A percentile compares a stretch with the other conserved stretches of the same genome.
These are phyloP conservation scores for Elasticomyces elasticus DNA, from an alignment of 495 filamentous ascomycete genomes.

Conservation along the genomic window DNA sequence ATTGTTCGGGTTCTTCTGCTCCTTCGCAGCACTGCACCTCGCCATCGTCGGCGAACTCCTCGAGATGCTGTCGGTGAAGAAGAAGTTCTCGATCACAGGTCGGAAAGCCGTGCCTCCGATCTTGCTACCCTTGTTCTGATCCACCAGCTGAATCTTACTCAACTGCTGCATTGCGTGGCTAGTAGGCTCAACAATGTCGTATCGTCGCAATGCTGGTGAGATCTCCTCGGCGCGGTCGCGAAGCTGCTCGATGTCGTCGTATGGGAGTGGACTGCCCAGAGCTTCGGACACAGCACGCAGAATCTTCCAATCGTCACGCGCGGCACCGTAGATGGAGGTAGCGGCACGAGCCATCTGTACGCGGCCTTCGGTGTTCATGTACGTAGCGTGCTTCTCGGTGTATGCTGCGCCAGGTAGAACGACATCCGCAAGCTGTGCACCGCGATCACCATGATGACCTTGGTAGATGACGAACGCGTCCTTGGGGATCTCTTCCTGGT, in stretches of 20 bases:
- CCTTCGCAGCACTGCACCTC: slow-evolving; percentile 79
- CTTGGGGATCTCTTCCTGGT: slow-evolving; percentile 70
- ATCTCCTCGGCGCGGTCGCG: slow-evolving; percentile 93
- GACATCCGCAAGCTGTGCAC: slow-evolving; percentile 85
- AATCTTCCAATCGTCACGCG: slow-evolving; percentile 97
- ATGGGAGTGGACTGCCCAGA: slow-evolving; percentile 76
- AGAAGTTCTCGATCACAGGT: slow-evolving; percentile 87
- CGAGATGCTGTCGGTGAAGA: slow-evolving; percentile 91
- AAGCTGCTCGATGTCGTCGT: slow-evolving; percentile 79
- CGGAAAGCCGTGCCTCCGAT: slow-evolving; percentile 56
- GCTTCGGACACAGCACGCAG: slow-evolving; percentile 84
- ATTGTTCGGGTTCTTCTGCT: slow-evolving; percentile 54
- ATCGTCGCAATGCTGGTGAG: slow-evolving; percentile 73
- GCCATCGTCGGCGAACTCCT: slow-evolving; percentile 97
- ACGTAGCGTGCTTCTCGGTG: slow-evolving; percentile 94
- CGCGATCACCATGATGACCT: slow-evolving; percentile 91
- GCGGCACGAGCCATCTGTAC: slow-evolving; percentile 87
- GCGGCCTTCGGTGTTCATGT: slow-evolving; percentile 93
- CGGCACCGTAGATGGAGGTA: slow-evolving; percentile 72
- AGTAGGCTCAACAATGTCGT: slow-evolving; percentile 79
- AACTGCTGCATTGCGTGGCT: slow-evolving; percentile 47
- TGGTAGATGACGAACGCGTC: slow-evolving; percentile 96
- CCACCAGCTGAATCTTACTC: slow-evolving; percentile 84
- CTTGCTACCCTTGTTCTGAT: slow-evolving; percentile 83
- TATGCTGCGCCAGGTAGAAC: slow-evolving; percentile 90